Evolutionary conservation across 345 rosid species (phyloP).

Genomic region (Corchorus capsularis): DNA sequence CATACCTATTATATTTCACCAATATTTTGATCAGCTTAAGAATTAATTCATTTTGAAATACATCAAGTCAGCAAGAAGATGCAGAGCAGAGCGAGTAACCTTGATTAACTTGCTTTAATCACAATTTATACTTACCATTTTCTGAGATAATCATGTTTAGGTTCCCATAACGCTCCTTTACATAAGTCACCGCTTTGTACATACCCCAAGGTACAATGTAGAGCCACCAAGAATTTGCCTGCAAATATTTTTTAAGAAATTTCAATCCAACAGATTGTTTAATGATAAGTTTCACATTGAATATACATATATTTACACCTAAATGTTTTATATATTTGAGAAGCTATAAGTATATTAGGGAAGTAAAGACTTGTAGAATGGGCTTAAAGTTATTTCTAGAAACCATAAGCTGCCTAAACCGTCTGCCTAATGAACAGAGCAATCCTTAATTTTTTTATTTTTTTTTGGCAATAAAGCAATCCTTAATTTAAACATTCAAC

Average conservation of each 20-base stretch:
- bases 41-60: neutral
- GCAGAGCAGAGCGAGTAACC: neutral
- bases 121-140: slow-evolving; percentile 41
- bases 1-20: slow-evolving; percentile 43
- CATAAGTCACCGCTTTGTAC: slow-evolving; percentile 47
- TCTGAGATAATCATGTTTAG: slow-evolving; percentile 48
- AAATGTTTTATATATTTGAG: neutral
- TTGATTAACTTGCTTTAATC: neutral
- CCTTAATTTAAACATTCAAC: neutral
- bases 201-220: slow-evolving; percentile 69
- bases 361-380: neutral
- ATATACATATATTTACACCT: neutral
- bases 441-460: neutral
- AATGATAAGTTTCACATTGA: neutral
- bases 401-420: neutral
- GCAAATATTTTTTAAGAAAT: slow-evolving; percentile 12
- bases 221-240: slow-evolving; percentile 69
- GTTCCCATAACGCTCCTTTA: slow-evolving; percentile 58
- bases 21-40: no score
- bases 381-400: neutral
- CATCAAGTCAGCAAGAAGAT: neutral
- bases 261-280: neutral
- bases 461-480: no score
- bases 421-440: neutral
- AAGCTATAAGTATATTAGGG: neutral